phyloP scores from a whole-genome alignment of 495 filamentous ascomycete species.

The Pseudomonodictys pantanalensis region DNA sequence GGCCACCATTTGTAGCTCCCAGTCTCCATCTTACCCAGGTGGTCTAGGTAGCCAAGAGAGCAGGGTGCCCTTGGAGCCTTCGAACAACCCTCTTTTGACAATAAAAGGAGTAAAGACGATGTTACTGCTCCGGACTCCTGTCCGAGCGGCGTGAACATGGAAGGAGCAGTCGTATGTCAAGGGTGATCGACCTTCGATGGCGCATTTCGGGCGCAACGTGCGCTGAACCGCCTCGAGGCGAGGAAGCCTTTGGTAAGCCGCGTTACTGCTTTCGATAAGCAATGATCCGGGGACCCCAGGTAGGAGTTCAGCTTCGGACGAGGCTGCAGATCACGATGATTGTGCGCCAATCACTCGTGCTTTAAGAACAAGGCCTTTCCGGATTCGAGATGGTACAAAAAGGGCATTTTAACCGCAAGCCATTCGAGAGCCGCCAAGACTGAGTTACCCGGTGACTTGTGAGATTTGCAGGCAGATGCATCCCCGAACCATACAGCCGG shows the following conservation, averaged over 20 bases:
- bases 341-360: no score
- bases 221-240: slow-evolving; percentile 19
- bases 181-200: slow-evolving; percentile 25
- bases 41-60: no score
- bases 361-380: no score
- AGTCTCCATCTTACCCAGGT: no score
- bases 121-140: no score
- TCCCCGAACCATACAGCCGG: slow-evolving; percentile 28
- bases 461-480: slow-evolving; percentile 18
- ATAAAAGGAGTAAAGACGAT: no score
- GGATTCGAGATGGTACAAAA: no score
- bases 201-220: slow-evolving; percentile 5
- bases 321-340: slow-evolving; percentile 29
- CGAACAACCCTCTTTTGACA: no score
- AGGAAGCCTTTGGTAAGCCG: slow-evolving; percentile 5
- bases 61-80: no score
- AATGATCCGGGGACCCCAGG: neutral
- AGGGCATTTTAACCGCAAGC: slow-evolving; percentile 31
- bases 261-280: neutral
- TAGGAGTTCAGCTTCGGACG: slow-evolving; percentile 8
- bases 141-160: no score
- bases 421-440: slow-evolving; percentile 13
- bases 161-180: slow-evolving; percentile 10
- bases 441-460: slow-evolving; percentile 24
- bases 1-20: no score